Percentiles rank a stretch among this genome's conserved stretches.
Conservation (phyloP, 2,329 filamentous ascomycete species). For the Samsoniella hepiali region DNA sequence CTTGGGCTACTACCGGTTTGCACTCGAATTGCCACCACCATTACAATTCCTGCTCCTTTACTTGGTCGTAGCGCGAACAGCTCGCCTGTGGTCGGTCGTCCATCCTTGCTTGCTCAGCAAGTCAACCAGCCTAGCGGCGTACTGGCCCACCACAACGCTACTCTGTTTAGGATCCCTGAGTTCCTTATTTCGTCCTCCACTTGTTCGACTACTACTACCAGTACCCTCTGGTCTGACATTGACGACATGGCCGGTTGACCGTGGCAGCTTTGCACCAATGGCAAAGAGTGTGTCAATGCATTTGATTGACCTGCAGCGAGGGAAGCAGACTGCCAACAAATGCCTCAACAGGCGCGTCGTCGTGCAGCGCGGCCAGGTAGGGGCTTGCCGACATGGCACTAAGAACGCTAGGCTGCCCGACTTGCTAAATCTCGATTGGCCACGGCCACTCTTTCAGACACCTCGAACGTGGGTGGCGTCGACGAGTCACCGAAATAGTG, state of each 20-base stretch:
- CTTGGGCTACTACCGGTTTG: not conserved
- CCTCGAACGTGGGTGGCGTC: conserved; percentile 11
- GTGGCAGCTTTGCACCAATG: not conserved
- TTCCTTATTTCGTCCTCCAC: conserved; percentile 9
- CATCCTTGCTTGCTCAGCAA: not conserved
- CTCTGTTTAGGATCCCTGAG: not conserved
- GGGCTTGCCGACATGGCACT: not conserved
- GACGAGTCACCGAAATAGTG: conserved; percentile 7
- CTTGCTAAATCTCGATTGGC: conserved; percentile 15
- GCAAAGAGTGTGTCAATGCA: not conserved
- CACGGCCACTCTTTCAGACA: not conserved
- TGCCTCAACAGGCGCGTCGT: conserved; percentile 3
- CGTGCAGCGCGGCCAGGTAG: not conserved
- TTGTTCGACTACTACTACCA: not conserved
- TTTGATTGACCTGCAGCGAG: not conserved
- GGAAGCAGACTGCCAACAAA: conserved; percentile 1
- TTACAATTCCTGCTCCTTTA: not conserved
- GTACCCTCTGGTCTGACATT: not conserved
- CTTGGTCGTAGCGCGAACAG: conserved; percentile 7
- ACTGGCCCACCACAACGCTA: not conserved
- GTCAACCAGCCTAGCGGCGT: conserved; percentile 11
- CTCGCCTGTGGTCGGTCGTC: not conserved
- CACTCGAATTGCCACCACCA: conserved; percentile 10
- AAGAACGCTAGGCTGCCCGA: conserved; percentile 8
- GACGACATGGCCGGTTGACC: not conserved